Evolutionary conservation across 768 basidiomycete species (phyloP), one percentile per base, ranked within the genome.

Genomic region (Pleurotus salmoneostramineus): DNA sequence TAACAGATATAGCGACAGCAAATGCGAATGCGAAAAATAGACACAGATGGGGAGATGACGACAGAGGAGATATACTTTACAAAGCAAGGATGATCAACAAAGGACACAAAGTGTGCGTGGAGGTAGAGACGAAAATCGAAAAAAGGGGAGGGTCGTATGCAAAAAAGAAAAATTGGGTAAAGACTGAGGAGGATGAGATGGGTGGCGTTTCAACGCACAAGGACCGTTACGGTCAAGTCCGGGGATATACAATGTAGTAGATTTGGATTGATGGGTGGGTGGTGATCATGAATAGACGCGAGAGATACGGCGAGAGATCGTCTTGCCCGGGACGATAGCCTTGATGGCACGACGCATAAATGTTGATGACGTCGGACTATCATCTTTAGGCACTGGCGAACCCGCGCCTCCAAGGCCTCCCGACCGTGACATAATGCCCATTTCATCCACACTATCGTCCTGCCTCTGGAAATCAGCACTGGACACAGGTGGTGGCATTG

Each of bases 401-500:
- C 65, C 67, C 32, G 70, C 60, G 56, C 54, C 54, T 47, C 65
- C 66, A 59, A 69, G 72, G 44, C 6, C 44, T 42, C 31, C 52
- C 56, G 69, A 64, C 62, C 69, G 75, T 57, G 69, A 68, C 62
- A 85, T 74, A 55, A 81, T 70, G 21, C 88, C 88, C 62, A 89
- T 69, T 68, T 91, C 89, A 69, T 89, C 88, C 32, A 85, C 77
- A 6, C 83, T 81, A 36, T 76, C 71, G 15, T 77, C 71, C 35
- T 72, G 71, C 56, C 73, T 71, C 63, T 77, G 73, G 46, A 71
- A 61, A 58, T 87, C 85, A 11, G 84, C 83, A 62, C 85, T 88
- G 12, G 87, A 89, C 21, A 91, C 80, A 1, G 89, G 85, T 3
- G 87, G 86, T 4, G 83, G 87, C 87, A 89, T 86, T 15, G 77